A percentile compares a stretch with the other conserved stretches of the same genome.
Conservation (phyloP, 1,139 yeast species). For the Yamadazyma atmosphaerica region DNA sequence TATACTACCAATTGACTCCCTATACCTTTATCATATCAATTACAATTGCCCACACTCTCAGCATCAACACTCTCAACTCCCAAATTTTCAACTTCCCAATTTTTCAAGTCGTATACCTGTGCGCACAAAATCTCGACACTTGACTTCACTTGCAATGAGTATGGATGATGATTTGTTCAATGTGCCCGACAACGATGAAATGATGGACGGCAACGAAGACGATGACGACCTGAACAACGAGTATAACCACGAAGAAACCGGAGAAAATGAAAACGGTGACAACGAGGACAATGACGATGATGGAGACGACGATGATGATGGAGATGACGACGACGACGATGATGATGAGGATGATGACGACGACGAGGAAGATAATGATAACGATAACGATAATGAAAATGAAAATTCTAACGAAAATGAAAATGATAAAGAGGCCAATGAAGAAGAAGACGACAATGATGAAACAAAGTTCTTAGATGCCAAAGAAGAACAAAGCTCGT, state of each 20-base stretch:
- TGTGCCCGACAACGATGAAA: slow-evolving; percentile 26
- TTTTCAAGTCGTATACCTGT: neutral
- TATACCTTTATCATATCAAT: too few relatives aligned
- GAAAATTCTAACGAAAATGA: slow-evolving; percentile 19
- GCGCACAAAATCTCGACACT: neutral
- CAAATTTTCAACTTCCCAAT: too few relatives aligned
- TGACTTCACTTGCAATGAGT: slow-evolving; percentile 8
- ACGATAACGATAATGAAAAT: slow-evolving; percentile 19
- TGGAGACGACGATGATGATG: slow-evolving; percentile 20
- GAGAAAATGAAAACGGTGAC: slow-evolving; percentile 7
- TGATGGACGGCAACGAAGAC: slow-evolving; percentile 16
- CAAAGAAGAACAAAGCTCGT: slow-evolving; percentile 15
- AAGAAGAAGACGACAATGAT: slow-evolving; percentile 19
- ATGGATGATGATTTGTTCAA: slow-evolving; percentile 22
- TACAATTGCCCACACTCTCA: too few relatives aligned
- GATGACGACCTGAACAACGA: slow-evolving; percentile 22
- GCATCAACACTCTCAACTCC: too few relatives aligned
- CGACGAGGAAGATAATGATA: slow-evolving; percentile 15
- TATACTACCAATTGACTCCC: too few relatives aligned
- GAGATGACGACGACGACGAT: slow-evolving; percentile 23
- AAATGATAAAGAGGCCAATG: slow-evolving; percentile 12
- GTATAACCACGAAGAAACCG: slow-evolving; percentile 11
- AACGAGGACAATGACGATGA: slow-evolving; percentile 12
- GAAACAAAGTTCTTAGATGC: slow-evolving; percentile 23
- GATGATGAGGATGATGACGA: slow-evolving; percentile 21